Evolutionary conservation across 2,329 filamentous ascomycete genomes (phyloP).

Genomic region (Mollisiaceae sp.): DNA sequence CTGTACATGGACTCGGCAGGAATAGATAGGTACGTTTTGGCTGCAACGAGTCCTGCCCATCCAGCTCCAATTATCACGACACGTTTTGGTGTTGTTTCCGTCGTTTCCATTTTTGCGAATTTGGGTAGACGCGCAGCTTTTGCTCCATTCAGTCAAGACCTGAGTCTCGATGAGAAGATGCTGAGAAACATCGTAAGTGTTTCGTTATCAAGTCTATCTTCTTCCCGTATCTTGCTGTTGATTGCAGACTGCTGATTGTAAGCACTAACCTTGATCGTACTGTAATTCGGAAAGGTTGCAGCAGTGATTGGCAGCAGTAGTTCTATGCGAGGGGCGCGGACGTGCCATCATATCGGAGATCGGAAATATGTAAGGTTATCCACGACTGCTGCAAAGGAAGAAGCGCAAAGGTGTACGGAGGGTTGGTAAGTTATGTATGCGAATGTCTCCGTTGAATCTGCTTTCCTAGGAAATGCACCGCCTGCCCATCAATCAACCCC

Average conservation of each 20-base stretch:
- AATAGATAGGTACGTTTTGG: slow-evolving; percentile 17
- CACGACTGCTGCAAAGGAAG: not conserved
- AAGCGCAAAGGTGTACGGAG: not conserved
- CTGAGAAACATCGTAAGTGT: not conserved
- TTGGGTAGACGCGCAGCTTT: not conserved
- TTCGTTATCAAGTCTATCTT: not conserved
- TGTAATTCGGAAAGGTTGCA: no score
- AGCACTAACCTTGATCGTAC: not conserved
- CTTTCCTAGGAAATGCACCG: not conserved
- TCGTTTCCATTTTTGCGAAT: not conserved
- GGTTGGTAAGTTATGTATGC: not conserved
- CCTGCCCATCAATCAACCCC: not conserved
- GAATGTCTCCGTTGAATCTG: not conserved
- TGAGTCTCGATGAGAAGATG: not conserved
- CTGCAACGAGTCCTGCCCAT: slow-evolving; percentile 25
- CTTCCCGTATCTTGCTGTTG: not conserved
- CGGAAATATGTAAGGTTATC: not conserved
- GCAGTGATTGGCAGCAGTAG: not conserved
- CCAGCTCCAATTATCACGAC: slow-evolving; percentile 18
- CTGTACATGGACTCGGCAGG: not conserved
- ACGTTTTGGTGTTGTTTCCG: not conserved
- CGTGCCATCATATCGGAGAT: no score
- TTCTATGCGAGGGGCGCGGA: not conserved
- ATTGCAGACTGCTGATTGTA: not conserved
- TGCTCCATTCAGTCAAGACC: not conserved